Conservation (phyloP, 1,284 basidiomycete genomes). For the Tilletia walkeri region DNA sequence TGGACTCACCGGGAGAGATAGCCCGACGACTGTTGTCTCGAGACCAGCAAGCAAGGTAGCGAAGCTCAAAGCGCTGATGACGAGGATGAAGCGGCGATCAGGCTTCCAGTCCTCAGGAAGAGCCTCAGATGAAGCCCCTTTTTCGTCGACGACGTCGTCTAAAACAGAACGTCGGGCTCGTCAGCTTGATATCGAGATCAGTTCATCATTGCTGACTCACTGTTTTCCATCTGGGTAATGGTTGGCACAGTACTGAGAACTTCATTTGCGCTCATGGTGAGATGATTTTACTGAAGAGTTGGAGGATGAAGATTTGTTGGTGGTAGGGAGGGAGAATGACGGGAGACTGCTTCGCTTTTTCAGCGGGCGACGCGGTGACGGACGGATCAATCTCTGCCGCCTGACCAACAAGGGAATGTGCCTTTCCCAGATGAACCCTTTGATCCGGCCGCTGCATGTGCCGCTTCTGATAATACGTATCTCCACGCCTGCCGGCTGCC, state of each 20-base stretch:
- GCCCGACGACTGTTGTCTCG: neutral
- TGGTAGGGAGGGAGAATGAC: neutral
- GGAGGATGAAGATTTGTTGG: neutral
- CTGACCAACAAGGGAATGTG: neutral
- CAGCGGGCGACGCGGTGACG: neutral
- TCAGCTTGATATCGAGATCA: neutral
- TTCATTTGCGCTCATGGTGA: neutral
- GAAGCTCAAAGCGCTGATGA: neutral
- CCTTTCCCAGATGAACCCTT: no score
- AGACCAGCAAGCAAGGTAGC: conserved; percentile 1
- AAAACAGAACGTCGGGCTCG: neutral
- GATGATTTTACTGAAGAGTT: neutral
- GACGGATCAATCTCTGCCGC: neutral
- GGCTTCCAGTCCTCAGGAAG: neutral
- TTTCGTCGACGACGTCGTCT: neutral
- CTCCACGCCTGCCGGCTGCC: no score
- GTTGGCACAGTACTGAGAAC: neutral
- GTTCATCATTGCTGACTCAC: neutral
- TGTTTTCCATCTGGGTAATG: neutral
- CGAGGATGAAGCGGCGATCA: neutral
- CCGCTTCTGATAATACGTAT: no score
- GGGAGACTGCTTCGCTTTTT: neutral
- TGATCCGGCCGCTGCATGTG: no score
- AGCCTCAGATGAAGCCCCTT: neutral
- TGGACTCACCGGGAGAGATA: neutral